These are phyloP conservation scores for Pestalotiopsis sp. DNA, from an alignment of 2,329 filamentous ascomycete genomes.

Conservation along the genomic window DNA sequence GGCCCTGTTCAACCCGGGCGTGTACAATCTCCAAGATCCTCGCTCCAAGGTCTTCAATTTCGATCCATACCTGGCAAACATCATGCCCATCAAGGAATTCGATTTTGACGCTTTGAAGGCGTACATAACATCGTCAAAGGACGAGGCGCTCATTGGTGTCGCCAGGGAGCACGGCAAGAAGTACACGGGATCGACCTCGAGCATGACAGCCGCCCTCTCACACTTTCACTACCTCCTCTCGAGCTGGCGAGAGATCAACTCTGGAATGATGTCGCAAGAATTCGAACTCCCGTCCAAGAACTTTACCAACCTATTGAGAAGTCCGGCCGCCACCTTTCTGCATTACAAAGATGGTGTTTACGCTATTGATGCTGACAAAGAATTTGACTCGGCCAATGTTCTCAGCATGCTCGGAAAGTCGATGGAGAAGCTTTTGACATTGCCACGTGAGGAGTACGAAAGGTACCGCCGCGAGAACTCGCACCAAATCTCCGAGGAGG, in stretches of 20 bases:
- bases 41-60: slow-evolving; percentile 93
- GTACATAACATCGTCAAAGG: slow-evolving; percentile 91
- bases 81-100: slow-evolving; percentile 93
- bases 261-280: slow-evolving; percentile 64
- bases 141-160: slow-evolving; percentile 69
- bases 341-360: slow-evolving; percentile 84
- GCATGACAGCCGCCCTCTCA: slow-evolving; percentile 84
- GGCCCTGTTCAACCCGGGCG: slow-evolving; percentile 93
- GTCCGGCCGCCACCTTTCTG: slow-evolving; percentile 80
- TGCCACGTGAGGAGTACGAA: slow-evolving; percentile 82
- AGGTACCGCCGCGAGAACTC: slow-evolving; percentile 74
- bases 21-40: slow-evolving; percentile 89
- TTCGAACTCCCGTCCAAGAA: slow-evolving; percentile 64
- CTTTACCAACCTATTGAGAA: slow-evolving; percentile 74
- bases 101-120: slow-evolving; percentile 84
- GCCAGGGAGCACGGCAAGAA: slow-evolving; percentile 70
- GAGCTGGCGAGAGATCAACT: slow-evolving; percentile 74
- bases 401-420: slow-evolving; percentile 92
- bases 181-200: slow-evolving; percentile 94
- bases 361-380: slow-evolving; percentile 94
- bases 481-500: slow-evolving; percentile 70
- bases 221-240: slow-evolving; percentile 96
- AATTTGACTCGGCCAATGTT: slow-evolving; percentile 82
- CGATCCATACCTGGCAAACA: slow-evolving; percentile 87
- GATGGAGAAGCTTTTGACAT: slow-evolving; percentile 92